Evolutionary conservation across 257 asterid species (phyloP), one percentile per base, ranked within the genome.

Genomic region (Ocimum tenuiflorum): DNA sequence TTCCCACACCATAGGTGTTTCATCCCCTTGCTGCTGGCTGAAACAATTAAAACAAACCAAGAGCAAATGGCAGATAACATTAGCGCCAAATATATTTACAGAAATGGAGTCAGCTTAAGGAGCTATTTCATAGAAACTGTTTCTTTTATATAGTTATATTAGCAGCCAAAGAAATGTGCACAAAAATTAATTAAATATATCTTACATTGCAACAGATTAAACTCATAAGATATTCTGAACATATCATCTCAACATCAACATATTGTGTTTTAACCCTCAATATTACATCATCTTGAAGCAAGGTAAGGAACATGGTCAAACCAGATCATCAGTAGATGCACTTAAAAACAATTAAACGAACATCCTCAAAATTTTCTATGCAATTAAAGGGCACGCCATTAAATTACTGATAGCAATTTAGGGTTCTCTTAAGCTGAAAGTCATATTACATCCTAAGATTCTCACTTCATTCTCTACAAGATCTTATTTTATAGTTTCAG

Each of bases 1-100:
- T 81, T 91, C 98, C 98, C 98, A 91, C 63, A 91, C 95, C 98
- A 91, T 91, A 33, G 98, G 98, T n/a, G 96, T 91, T 83, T 91
- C 98, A 65, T 91, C 98, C 31, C 95, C 98, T 78, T 91, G 96
- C 73, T 89, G 96, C 78, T 86, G 91, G 86, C 95, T 89, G 76
- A 74, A 71, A 27, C 47, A 38, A 74, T 54, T 58, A 50, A 27
- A 43, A 55, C 13, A 9, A 39, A 20, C 45, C 47, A 31, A 65
- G 35, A 58, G 55, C 33, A 70, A 18, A 48, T 17, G 48, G 45
- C 41, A 24, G 13, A 31, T 33, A 33, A 27, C 14, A 17, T 9
- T 57, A 19, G 55, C 0, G 27, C 42, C 54, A 68, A 27, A 52
- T 51, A 66, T 12, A 27, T 60, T n/a, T n/a, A n/a, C 24, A 76